Evolutionary conservation across 805 yeast genomes (phyloP).

Genomic region (Myxozyma neglecta): DNA sequence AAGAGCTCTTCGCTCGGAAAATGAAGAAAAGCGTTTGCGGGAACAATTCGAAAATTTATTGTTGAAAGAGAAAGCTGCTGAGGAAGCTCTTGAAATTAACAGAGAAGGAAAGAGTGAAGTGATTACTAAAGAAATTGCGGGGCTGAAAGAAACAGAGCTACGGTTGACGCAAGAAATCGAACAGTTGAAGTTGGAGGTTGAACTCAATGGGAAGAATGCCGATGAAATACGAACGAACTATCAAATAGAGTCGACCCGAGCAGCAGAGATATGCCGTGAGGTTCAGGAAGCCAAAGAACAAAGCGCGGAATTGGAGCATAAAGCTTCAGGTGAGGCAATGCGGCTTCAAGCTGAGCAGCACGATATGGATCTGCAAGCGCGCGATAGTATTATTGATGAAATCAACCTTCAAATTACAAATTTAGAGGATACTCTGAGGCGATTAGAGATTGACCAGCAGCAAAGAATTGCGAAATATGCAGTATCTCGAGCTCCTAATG

Average conservation of each 20-base stretch:
- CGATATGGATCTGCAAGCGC: constrained; percentile 37
- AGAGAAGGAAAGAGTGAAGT: constrained; percentile 10
- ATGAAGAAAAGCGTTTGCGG: constrained; percentile 31
- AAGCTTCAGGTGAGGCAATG: constrained; percentile 36
- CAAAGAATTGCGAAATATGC: constrained; percentile 25
- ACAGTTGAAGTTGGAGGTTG: constrained; percentile 46
- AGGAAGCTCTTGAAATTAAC: neutral
- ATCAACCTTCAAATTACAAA: constrained; percentile 36
- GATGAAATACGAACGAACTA: constrained; percentile 49
- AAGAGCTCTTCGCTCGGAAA: constrained; percentile 33
- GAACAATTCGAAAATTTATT: constrained; percentile 37
- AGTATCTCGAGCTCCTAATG: constrained; percentile 18
- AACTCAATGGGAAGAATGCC: constrained; percentile 55
- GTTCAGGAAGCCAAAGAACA: constrained; percentile 38
- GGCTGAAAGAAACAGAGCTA: constrained; percentile 47
- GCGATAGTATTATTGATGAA: constrained; percentile 36
- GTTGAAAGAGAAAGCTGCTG: constrained; percentile 4
- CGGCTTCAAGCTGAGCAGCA: constrained; percentile 36
- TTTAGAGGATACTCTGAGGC: constrained; percentile 39
- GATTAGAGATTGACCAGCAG: constrained; percentile 31
- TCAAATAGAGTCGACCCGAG: constrained; percentile 38
- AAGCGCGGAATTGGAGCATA: constrained; percentile 26
- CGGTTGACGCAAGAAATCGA: constrained; percentile 45
- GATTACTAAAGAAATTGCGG: constrained; percentile 35
- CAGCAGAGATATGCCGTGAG: constrained; percentile 38